phyloP scores from a whole-genome alignment of 2,329 filamentous ascomycete species.

The Penicillium sp. region DNA sequence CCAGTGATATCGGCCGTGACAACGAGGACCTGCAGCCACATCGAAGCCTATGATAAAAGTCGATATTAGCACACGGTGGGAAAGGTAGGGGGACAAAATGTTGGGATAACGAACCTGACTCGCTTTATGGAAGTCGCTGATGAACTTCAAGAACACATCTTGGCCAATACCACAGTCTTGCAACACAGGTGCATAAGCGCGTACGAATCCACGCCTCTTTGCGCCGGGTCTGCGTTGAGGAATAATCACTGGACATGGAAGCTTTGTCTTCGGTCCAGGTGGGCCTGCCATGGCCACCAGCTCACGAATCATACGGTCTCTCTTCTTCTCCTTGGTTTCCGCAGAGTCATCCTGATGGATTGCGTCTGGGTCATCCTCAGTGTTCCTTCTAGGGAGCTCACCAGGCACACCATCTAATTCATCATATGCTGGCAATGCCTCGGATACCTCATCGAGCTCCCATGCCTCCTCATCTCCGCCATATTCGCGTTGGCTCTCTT shows the following conservation, averaged over 20 bases:
- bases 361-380: background rate
- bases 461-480: conserved; percentile 8
- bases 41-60: background rate
- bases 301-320: conserved; percentile 7
- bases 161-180: conserved; percentile 8
- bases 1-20: conserved; percentile 2
- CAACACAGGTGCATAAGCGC: conserved; percentile 13
- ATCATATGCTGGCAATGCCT: conserved; percentile 5
- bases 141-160: conserved; percentile 10
- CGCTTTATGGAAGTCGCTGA: conserved; percentile 6
- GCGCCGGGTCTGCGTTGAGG: conserved; percentile 10
- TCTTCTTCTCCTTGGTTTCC: conserved; percentile 3
- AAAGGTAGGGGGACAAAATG: background rate
- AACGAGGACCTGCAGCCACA: conserved; percentile 9
- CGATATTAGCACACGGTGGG: background rate
- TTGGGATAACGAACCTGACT: conserved; percentile 6
- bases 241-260: conserved; percentile 14
- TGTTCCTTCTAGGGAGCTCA: background rate
- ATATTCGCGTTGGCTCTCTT: background rate
- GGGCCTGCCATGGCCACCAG: conserved; percentile 10
- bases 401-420: background rate
- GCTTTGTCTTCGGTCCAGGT: background rate
- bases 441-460: conserved; percentile 13
- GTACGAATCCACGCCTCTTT: conserved; percentile 10
- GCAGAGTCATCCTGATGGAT: background rate